Conservation (phyloP, 1,284 basidiomycete genomes). For the Ceratobasidium theobromae region DNA sequence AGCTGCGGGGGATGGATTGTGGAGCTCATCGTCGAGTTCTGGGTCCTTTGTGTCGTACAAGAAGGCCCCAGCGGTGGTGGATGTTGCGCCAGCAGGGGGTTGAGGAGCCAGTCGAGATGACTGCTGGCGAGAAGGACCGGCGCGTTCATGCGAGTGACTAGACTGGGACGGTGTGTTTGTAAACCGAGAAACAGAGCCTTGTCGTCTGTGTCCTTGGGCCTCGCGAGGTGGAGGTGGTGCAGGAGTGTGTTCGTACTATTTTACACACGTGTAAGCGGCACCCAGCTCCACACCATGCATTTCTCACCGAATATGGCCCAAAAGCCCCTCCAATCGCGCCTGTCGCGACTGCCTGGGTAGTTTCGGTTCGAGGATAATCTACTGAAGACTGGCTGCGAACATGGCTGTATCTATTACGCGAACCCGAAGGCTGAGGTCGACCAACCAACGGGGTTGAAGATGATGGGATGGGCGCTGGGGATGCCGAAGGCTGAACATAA, state of each 20-base stretch:
- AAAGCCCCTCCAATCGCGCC: constrained; percentile 35
- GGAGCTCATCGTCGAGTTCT: constrained; percentile 37
- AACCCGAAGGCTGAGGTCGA: neutral
- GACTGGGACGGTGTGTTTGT: constrained; percentile 20
- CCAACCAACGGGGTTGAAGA: constrained; percentile 13
- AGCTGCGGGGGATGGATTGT: constrained; percentile 36
- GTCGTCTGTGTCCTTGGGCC: constrained; percentile 32
- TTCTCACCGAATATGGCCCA: constrained; percentile 34
- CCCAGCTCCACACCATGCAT: neutral
- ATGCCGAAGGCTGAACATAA: constrained; percentile 18
- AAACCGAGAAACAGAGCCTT: constrained; percentile 27
- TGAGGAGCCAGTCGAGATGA: neutral
- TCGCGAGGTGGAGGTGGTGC: constrained; percentile 30
- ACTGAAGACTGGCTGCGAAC: constrained; percentile 24
- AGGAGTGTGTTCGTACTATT: constrained; percentile 24
- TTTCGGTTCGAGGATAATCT: constrained; percentile 22
- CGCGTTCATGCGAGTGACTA: constrained; percentile 13
- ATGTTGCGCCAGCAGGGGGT: constrained; percentile 18
- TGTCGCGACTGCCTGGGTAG: constrained; percentile 35
- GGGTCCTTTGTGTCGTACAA: constrained; percentile 37
- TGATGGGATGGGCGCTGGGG: constrained; percentile 22
- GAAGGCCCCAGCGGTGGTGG: constrained; percentile 31
- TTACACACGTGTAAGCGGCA: constrained; percentile 7
- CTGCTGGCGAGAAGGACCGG: constrained; percentile 5
- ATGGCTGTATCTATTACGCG: constrained; percentile 16